Evolutionary conservation across 1,139 yeast genomes (phyloP).

Genomic region (Hanseniaspora uvarum): DNA sequence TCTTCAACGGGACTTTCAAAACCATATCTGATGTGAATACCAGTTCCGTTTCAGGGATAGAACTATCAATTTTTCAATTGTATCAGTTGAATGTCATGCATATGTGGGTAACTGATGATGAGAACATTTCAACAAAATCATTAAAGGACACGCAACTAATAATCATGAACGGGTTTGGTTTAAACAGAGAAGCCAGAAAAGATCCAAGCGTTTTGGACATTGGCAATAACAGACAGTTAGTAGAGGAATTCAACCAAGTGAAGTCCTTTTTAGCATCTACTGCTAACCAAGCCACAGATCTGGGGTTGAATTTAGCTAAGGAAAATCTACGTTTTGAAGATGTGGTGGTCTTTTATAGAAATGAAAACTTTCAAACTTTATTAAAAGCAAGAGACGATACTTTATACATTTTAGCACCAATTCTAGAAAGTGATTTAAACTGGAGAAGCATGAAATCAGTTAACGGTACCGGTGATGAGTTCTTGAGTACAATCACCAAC

Average conservation of each 20-base stretch:
- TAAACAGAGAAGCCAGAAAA: slow-evolving; percentile 21
- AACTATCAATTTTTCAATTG: slow-evolving; percentile 36
- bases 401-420: slow-evolving; percentile 60
- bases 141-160: slow-evolving; percentile 41
- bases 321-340: slow-evolving; percentile 39
- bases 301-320: slow-evolving; percentile 43
- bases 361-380: slow-evolving; percentile 73
- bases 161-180: slow-evolving; percentile 33
- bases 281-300: slow-evolving; percentile 59
- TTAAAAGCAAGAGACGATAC: slow-evolving; percentile 40
- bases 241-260: slow-evolving; percentile 28
- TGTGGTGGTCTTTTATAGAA: slow-evolving; percentile 63
- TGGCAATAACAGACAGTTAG: slow-evolving; percentile 23
- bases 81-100: slow-evolving; percentile 41
- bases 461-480: slow-evolving; percentile 55
- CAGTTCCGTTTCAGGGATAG: not conserved
- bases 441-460: slow-evolving; percentile 70
- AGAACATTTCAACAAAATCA: slow-evolving; percentile 32
- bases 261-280: slow-evolving; percentile 36
- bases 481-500: slow-evolving; percentile 34
- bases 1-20: slow-evolving; percentile 56
- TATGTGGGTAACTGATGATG: slow-evolving; percentile 36
- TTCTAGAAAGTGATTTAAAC: slow-evolving; percentile 48
- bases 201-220: slow-evolving; percentile 18
- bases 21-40: slow-evolving; percentile 31